Evolutionary conservation across 2,329 filamentous ascomycete species (phyloP).

Genomic region (Westerdykella aurantiaca): DNA sequence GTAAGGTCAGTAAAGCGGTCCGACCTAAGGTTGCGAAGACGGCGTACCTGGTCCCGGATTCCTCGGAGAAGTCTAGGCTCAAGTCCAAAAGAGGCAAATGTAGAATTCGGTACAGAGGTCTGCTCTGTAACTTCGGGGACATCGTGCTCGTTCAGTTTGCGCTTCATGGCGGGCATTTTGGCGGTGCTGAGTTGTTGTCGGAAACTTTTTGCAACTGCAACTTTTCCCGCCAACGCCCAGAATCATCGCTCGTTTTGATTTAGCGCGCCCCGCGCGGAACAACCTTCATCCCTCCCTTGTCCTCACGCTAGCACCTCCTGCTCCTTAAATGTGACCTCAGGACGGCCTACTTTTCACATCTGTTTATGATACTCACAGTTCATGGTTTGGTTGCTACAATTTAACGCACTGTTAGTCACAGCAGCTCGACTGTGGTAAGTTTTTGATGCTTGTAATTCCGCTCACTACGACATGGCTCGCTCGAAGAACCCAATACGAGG

Average conservation of each 20-base stretch:
- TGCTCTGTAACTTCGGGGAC: slow-evolving; percentile 36
- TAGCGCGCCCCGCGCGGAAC: background rate
- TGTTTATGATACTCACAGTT: no score
- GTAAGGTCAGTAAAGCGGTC: background rate
- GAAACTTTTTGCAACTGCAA: background rate
- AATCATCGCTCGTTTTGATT: background rate
- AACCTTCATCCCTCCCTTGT: background rate
- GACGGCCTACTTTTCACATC: no score
- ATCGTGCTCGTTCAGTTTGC: slow-evolving; percentile 47
- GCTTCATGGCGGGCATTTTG: slow-evolving; percentile 34
- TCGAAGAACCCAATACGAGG: no score
- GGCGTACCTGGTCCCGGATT: slow-evolving; percentile 60
- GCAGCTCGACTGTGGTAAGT: no score
- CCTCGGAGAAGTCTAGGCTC: slow-evolving; percentile 83
- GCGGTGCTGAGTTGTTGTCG: background rate
- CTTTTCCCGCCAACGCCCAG: background rate
- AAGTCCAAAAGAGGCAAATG: slow-evolving; percentile 72
- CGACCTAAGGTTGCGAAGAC: background rate
- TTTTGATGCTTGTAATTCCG: no score
- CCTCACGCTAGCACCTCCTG: no score
- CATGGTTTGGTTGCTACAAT: no score
- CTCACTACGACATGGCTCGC: no score
- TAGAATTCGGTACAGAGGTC: slow-evolving; percentile 25
- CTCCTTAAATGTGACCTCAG: no score
- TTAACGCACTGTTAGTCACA: no score